Conservation (phyloP, 805 yeast genomes). For the Suhomyces canberraensis region DNA sequence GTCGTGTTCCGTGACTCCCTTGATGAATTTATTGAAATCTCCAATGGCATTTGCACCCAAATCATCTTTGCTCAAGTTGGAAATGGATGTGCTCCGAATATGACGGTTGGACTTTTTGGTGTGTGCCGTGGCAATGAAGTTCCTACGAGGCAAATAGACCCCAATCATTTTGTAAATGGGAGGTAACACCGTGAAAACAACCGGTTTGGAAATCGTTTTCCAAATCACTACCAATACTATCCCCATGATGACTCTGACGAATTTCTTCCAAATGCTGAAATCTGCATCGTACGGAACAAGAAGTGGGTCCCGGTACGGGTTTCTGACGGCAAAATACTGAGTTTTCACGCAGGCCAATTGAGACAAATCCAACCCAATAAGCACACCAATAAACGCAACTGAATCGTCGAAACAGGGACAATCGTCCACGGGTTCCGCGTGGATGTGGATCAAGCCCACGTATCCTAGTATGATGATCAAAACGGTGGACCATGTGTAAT, state of each 20-base stretch:
- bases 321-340: slow-evolving; percentile 19
- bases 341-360: slow-evolving; percentile 47
- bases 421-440: slow-evolving; percentile 83
- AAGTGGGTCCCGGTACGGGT: slow-evolving; percentile 24
- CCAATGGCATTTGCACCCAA: slow-evolving; percentile 12
- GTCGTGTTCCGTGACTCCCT: slow-evolving; percentile 20
- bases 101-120: slow-evolving; percentile 28
- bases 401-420: slow-evolving; percentile 97
- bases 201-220: slow-evolving; percentile 72
- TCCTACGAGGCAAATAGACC: slow-evolving; percentile 36
- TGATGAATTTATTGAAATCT: slow-evolving; percentile 23
- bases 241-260: slow-evolving; percentile 59
- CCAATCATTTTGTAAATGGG: slow-evolving; percentile 51
- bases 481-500: slow-evolving; percentile 28
- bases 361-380: slow-evolving; percentile 69
- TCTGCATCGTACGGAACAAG: slow-evolving; percentile 41
- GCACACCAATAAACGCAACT: slow-evolving; percentile 88
- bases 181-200: slow-evolving; percentile 53
- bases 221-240: slow-evolving; percentile 60
- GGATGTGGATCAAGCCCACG: slow-evolving; percentile 56
- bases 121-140: slow-evolving; percentile 38
- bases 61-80: slow-evolving; percentile 28
- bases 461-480: slow-evolving; percentile 38
- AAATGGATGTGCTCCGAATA: slow-evolving; percentile 38
- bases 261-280: slow-evolving; percentile 41